A percentile compares a stretch with the other conserved stretches of the same genome.
phyloP scores from a whole-genome alignment of 306 rosid species.

The Senna tora region DNA sequence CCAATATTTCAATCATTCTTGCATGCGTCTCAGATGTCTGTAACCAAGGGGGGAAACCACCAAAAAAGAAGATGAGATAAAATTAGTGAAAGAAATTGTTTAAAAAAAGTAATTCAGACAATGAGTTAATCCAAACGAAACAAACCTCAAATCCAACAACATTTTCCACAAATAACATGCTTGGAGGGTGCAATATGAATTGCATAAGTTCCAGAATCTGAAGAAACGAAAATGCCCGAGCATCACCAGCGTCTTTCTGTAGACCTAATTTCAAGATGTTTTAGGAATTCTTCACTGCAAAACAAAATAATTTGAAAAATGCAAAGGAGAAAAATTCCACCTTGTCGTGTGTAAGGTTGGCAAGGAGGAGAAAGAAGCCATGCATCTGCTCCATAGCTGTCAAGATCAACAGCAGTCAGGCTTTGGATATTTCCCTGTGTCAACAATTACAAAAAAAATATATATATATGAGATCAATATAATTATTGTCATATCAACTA shows the following conservation, averaged over 20 bases:
- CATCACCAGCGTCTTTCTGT: slow-evolving; percentile 86
- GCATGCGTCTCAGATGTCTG: slow-evolving; percentile 91
- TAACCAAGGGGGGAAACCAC: slow-evolving; percentile 28
- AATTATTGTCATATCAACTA: not conserved
- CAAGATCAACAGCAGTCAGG: slow-evolving; percentile 78
- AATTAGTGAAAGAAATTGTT: slow-evolving; percentile 18
- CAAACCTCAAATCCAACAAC: slow-evolving; percentile 97
- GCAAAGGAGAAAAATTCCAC: slow-evolving; percentile 43
- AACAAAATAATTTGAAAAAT: slow-evolving; percentile 21
- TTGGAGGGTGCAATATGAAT: slow-evolving; percentile 61
- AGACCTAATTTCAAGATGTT: slow-evolving; percentile 66
- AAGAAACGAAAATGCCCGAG: slow-evolving; percentile 93
- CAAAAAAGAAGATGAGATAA: not conserved
- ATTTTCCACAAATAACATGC: slow-evolving; percentile 84
- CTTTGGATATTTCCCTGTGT: slow-evolving; percentile 84
- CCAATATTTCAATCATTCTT: slow-evolving; percentile 75
- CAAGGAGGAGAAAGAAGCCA: slow-evolving; percentile 99
- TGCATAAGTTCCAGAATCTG: slow-evolving; percentile 90
- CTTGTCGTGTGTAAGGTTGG: slow-evolving; percentile 98
- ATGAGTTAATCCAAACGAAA: slow-evolving; percentile 33
- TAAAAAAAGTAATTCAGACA: slow-evolving; percentile 15
- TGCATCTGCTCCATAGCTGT: slow-evolving; percentile 64
- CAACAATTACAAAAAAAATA: slow-evolving; percentile 33
- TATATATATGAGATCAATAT: slow-evolving; percentile 3
- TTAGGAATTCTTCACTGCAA: slow-evolving; percentile 37